Evolutionary conservation across 1,284 basidiomycete species (phyloP), one percentile per base, ranked within the genome.

Genomic region (Heterobasidion occidentale): DNA sequence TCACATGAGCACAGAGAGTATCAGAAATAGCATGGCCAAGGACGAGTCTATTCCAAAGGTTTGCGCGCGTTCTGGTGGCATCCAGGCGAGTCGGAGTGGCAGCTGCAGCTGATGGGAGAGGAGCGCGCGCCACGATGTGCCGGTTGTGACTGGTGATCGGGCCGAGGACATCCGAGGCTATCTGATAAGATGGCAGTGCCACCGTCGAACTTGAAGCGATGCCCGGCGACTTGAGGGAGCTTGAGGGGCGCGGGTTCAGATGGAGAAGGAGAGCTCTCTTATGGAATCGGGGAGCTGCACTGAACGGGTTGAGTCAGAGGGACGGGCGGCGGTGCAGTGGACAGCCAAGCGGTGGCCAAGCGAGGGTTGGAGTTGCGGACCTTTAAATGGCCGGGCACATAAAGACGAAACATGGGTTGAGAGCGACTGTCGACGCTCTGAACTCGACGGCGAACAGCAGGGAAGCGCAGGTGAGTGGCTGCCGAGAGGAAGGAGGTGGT

Each of bases 1-100:
- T 45, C 35, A 50, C 45, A 51, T 20, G 14, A 53, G 36, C 35
- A 56, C 7, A n/a, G 52, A 38, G 15, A 57, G 42, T 20, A 59
- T 17, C 9, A 57, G 36, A 15, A 57, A 50, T 15, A 57, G 38
- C 35, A 49, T 19, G 19, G 9, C 20, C 19, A 57, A 51, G 19
- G 56, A 57, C 33, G 51, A 48, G 53, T 36, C 20, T 45, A 33
- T 51, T 6, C 34, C 50, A 14, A 19, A 20, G 34, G 34, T 35
- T n/a, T 51, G 50, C 1, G 15, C 15, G 7, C 15, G 11, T 17
- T 14, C 27, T 15, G 19, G 12, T 17, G 34, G 35, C 33, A 36
- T 36, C 15, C 19, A n/a, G 50, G 15, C 9, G 20, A n/a, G 20
- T 35, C 33, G 50, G 34, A 51, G 34, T 15, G 27, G 27, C 34